These are phyloP conservation scores for Salix arbutifolia DNA, from an alignment of 345 rosid species.

Conservation along the genomic window DNA sequence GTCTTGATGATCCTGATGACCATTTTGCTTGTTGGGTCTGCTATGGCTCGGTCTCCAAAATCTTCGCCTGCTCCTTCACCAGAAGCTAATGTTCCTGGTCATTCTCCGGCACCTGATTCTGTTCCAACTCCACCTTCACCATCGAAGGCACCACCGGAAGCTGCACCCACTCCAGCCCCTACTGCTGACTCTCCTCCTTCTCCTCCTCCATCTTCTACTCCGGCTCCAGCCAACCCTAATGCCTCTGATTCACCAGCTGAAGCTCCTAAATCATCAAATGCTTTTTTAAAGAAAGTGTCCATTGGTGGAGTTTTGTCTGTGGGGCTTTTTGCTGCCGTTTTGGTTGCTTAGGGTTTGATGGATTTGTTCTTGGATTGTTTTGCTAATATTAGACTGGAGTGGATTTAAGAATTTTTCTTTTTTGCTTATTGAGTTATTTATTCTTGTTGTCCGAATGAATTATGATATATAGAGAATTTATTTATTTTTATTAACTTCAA, in stretches of 20 bases:
- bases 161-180: not conserved
- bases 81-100: not conserved
- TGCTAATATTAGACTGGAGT: no score
- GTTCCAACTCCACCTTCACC: slow-evolving; percentile 3
- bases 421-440: no score
- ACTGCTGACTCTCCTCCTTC: not conserved
- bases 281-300: slow-evolving; percentile 12
- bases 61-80: slow-evolving; percentile 17
- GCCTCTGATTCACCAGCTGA: not conserved
- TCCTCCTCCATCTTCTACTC: not conserved
- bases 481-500: no score
- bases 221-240: not conserved
- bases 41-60: slow-evolving; percentile 31
- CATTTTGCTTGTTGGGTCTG: slow-evolving; percentile 8
- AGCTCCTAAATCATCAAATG: slow-evolving; percentile 6
- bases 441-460: no score
- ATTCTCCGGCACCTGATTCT: slow-evolving; percentile 10
- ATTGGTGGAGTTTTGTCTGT: slow-evolving; percentile 10
- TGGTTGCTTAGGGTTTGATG: slow-evolving; percentile 8
- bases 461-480: no score
- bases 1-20: not conserved
- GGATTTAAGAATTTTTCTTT: no score
- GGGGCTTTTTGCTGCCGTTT: slow-evolving; percentile 17
- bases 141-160: not conserved
- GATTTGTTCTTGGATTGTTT: not conserved